A percentile compares a stretch with the other conserved stretches of the same genome.
phyloP scores from a whole-genome alignment of 495 filamentous ascomycete species.

The Xylaria palmicola region DNA sequence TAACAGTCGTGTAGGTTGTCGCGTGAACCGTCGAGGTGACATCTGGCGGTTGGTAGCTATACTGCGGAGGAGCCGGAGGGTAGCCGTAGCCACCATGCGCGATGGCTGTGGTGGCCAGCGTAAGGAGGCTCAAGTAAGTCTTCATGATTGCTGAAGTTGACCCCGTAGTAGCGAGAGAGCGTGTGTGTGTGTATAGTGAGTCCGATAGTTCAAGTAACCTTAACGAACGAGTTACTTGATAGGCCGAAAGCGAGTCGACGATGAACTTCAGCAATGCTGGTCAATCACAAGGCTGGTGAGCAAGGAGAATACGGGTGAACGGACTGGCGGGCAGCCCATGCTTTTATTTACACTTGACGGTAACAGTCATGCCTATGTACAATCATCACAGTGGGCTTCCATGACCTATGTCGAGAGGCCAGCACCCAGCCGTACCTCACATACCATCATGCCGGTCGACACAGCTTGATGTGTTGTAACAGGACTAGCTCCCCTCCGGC shows the following conservation, averaged over 20 bases:
- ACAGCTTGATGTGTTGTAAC: not conserved
- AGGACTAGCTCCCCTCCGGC: not conserved
- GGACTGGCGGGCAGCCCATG: not conserved
- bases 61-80: conserved; percentile 16
- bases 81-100: conserved; percentile 16
- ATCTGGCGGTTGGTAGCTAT: conserved; percentile 11
- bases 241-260: not conserved
- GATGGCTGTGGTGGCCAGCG: conserved; percentile 41
- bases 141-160: conserved; percentile 37
- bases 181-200: too few relatives aligned
- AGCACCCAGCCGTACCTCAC: not conserved
- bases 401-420: not conserved
- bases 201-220: conserved; percentile 41
- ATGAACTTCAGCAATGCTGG: not conserved
- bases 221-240: conserved; percentile 48
- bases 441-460: not conserved
- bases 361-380: not conserved
- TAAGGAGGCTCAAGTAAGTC: conserved; percentile 37
- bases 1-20: conserved; percentile 33
- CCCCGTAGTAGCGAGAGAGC: conserved; percentile 9
- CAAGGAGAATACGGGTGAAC: not conserved
- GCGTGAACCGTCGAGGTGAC: conserved; percentile 27
- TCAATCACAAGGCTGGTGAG: not conserved
- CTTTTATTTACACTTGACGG: conserved; percentile 3
- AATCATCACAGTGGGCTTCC: not conserved